Evolutionary conservation across 371 early-diverging fungal species (phyloP).

Genomic region (Mucor lusitanicus): DNA sequence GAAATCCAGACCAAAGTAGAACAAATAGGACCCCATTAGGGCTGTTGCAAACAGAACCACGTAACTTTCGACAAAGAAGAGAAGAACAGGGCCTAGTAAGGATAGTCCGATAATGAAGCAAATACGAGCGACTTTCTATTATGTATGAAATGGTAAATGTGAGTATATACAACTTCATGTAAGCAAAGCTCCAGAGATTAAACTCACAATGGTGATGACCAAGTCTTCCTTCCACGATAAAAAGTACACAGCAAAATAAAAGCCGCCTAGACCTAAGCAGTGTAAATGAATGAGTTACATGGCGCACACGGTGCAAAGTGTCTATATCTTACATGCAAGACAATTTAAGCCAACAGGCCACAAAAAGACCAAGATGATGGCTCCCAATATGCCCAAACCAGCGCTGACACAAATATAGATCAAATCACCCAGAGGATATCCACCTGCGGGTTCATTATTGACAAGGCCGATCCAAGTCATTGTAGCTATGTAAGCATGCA

Average conservation of each 20-base stretch:
- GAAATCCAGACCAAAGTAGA: slow-evolving; percentile 54
- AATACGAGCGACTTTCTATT: slow-evolving; percentile 46
- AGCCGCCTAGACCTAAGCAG: slow-evolving; percentile 33
- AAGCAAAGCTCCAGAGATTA: neutral
- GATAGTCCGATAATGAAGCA: slow-evolving; percentile 47
- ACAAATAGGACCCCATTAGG: slow-evolving; percentile 49
- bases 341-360: slow-evolving; percentile 23
- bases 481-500: slow-evolving; percentile 27
- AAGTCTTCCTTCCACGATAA: slow-evolving; percentile 49
- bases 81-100: slow-evolving; percentile 30
- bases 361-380: slow-evolving; percentile 34
- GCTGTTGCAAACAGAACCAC: slow-evolving; percentile 43
- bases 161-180: neutral
- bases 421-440: slow-evolving; percentile 41
- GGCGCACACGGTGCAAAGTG: neutral
- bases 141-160: neutral
- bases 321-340: slow-evolving; percentile 14
- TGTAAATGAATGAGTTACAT: neutral
- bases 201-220: slow-evolving; percentile 45
- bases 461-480: slow-evolving; percentile 54
- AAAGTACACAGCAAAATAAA: slow-evolving; percentile 46
- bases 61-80: slow-evolving; percentile 39
- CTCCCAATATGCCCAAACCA: slow-evolving; percentile 43
- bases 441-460: slow-evolving; percentile 49
- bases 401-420: slow-evolving; percentile 49